A percentile compares a stretch with the other conserved stretches of the same genome.
Evolutionary conservation across 129 eudicot genomes (phyloP).

Genomic region (Pulicaria dysenterica): DNA sequence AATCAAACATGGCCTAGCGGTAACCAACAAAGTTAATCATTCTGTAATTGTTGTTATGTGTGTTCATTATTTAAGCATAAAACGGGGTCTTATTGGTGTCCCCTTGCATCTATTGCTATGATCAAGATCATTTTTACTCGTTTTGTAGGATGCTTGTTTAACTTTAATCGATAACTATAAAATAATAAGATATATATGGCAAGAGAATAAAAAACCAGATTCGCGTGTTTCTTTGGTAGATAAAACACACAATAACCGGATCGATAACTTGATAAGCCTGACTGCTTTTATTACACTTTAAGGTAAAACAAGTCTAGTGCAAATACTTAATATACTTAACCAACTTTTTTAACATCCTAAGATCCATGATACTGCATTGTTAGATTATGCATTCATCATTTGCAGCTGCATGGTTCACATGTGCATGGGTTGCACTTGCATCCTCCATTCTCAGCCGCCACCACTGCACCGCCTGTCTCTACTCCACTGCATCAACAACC

Average conservation of each 20-base stretch:
- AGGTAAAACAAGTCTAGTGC: not conserved
- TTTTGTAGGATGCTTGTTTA: not conserved
- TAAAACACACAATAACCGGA: not conserved
- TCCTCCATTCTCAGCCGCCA: constrained; percentile 15
- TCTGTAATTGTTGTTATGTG: not conserved
- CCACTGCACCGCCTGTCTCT: not conserved
- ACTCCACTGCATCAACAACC: constrained; percentile 13
- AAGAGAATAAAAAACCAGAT: not conserved
- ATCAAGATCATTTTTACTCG: not conserved
- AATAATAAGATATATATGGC: not conserved
- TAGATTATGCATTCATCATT: not conserved
- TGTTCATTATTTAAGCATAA: not conserved
- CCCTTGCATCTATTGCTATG: constrained; percentile 1
- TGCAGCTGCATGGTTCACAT: constrained; percentile 25
- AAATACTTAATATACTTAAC: not conserved
- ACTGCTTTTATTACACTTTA: constrained; percentile 5
- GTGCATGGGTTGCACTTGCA: constrained; percentile 33
- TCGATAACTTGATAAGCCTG: not conserved
- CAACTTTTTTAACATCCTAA: not conserved
- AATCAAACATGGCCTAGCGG: constrained; percentile 96
- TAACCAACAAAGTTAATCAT: constrained; percentile 48
- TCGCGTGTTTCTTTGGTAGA: not conserved
- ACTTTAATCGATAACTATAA: not conserved
- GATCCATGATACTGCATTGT: not conserved
- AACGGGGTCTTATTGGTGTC: not conserved